Percentiles rank a stretch among this genome's conserved stretches.
Conservation (phyloP, 192 early-diverging fungal species). For the Coemansia sp. region DNA sequence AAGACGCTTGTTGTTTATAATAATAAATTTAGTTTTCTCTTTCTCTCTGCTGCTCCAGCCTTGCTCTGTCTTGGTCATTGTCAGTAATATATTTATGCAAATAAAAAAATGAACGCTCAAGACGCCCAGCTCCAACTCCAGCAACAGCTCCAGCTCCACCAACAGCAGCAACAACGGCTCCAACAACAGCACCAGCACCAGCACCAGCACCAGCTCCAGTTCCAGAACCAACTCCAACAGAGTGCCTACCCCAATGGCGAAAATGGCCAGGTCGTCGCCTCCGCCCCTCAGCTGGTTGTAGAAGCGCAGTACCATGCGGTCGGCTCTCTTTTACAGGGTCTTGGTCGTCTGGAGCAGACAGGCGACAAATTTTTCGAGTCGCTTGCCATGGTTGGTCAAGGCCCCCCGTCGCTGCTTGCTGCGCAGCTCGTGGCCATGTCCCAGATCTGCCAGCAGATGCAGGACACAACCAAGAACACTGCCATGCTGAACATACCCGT, state of each 20-base stretch:
- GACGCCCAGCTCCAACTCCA: neutral
- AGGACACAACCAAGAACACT: slow-evolving; percentile 14
- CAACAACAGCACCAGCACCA: slow-evolving; percentile 5
- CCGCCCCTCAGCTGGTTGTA: neutral
- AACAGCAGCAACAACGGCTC: neutral
- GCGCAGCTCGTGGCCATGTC: slow-evolving; percentile 49
- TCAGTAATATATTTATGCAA: neutral
- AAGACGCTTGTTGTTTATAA: neutral
- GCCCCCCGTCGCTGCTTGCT: slow-evolving; percentile 51
- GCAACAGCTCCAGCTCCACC: slow-evolving; percentile 2
- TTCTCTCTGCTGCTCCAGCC: no score
- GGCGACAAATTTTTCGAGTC: slow-evolving; percentile 49
- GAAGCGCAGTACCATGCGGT: slow-evolving; percentile 34
- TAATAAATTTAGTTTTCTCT: no score
- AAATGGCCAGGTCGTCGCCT: neutral
- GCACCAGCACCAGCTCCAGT: neutral
- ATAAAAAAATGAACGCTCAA: neutral
- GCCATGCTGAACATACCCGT: slow-evolving; percentile 37
- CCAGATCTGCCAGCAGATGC: slow-evolving; percentile 53
- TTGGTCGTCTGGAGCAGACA: slow-evolving; percentile 40
- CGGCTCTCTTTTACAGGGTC: slow-evolving; percentile 24
- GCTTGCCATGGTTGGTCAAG: slow-evolving; percentile 50
- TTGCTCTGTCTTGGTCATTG: neutral
- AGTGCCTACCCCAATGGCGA: neutral
- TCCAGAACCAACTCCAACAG: neutral